A percentile compares a stretch with the other conserved stretches of the same genome.
These are phyloP conservation scores for Lactarius quietus DNA, from an alignment of 768 basidiomycete genomes.

Conservation along the genomic window DNA sequence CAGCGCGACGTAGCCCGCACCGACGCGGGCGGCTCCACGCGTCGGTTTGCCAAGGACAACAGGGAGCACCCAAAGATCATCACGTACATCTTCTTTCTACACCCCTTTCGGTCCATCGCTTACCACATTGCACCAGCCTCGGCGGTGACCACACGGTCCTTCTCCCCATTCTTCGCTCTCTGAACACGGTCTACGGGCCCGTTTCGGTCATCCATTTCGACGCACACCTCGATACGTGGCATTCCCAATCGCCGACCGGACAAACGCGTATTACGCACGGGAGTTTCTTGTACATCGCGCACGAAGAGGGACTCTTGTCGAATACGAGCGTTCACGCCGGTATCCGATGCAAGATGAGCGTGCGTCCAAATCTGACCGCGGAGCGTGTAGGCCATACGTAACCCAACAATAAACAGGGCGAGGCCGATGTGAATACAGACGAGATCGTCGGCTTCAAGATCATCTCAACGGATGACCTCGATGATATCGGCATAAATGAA, in stretches of 20 bases:
- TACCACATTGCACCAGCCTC: constrained; percentile 30
- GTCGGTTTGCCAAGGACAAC: constrained; percentile 51
- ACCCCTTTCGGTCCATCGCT: not conserved
- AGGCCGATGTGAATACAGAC: constrained; percentile 64
- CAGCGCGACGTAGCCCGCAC: constrained; percentile 44
- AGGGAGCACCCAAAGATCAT: constrained; percentile 71
- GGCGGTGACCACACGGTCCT: constrained; percentile 92
- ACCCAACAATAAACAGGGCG: constrained; percentile 40
- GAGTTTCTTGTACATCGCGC: constrained; percentile 80
- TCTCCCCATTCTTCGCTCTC: constrained; percentile 76
- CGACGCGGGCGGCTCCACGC: constrained; percentile 28
- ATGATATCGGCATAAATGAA: constrained; percentile 67
- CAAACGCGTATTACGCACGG: constrained; percentile 78
- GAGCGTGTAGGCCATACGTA: no score
- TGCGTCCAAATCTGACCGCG: constrained; percentile 30
- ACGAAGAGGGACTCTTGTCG: constrained; percentile 70
- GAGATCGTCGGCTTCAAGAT: constrained; percentile 68
- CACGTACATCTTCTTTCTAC: constrained; percentile 36
- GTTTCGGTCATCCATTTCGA: constrained; percentile 85
- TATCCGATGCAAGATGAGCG: constrained; percentile 70
- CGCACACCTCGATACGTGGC: constrained; percentile 70
- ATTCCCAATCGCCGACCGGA: constrained; percentile 34
- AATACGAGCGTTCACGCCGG: constrained; percentile 81
- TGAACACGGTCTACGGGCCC: constrained; percentile 77
- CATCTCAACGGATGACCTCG: constrained; percentile 78